These are phyloP conservation scores for Termitomyces sp. DNA, from an alignment of 1,284 basidiomycete species.

Conservation along the genomic window DNA sequence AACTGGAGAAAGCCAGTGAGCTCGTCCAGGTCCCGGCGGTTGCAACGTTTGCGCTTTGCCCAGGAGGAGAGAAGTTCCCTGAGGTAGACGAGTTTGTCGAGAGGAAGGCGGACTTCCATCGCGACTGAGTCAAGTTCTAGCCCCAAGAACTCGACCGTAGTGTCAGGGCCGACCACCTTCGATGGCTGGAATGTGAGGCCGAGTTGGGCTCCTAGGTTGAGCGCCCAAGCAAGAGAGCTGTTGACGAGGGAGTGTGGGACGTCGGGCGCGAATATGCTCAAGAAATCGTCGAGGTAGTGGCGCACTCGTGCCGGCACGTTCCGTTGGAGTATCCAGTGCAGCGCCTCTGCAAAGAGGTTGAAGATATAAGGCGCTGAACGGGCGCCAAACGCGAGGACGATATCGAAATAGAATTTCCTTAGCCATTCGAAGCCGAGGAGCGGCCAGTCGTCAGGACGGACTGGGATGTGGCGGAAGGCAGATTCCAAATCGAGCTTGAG, in stretches of 20 bases:
- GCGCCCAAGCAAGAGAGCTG: not conserved
- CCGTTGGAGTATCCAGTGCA: not conserved
- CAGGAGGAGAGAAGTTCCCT: too few species aligned
- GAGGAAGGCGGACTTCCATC: not conserved
- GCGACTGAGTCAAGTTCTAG: not conserved
- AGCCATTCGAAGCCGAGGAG: not conserved
- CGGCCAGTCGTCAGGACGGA: not conserved
- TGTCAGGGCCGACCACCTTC: not conserved
- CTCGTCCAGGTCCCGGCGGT: too few species aligned
- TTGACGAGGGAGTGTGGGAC: not conserved
- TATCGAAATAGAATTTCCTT: not conserved
- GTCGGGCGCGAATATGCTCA: not conserved
- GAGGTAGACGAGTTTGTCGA: not conserved
- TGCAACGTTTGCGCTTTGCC: too few species aligned
- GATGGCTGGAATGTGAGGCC: not conserved
- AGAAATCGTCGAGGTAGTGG: not conserved
- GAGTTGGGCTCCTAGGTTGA: not conserved
- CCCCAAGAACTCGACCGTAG: not conserved
- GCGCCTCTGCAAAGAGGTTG: too few species aligned
- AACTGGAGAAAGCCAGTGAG: too few species aligned
- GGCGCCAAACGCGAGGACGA: not conserved
- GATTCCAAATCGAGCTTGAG: not conserved
- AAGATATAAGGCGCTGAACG: not conserved
- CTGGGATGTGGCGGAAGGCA: not conserved
- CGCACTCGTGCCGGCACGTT: not conserved